These are phyloP conservation scores for Malbranchea zuffiana DNA, from an alignment of 2,329 filamentous ascomycete species.

Conservation along the genomic window DNA sequence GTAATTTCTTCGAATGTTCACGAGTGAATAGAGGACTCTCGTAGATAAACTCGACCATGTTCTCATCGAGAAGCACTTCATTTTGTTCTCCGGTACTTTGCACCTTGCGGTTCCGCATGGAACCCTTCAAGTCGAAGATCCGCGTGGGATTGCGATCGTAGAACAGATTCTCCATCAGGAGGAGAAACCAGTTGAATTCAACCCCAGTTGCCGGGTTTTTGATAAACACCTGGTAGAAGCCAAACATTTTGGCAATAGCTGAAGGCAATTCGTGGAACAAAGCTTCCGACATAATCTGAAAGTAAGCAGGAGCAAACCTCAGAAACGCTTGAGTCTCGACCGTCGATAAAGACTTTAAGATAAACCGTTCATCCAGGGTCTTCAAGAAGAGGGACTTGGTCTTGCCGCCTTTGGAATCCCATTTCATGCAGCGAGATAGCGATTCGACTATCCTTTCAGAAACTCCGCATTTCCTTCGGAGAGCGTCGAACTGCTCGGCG, in stretches of 20 bases:
- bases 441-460: conserved; percentile 92
- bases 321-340: conserved; percentile 91
- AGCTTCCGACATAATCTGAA: conserved; percentile 91
- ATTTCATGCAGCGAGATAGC: conserved; percentile 87
- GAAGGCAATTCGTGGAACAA: conserved; percentile 91
- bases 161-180: conserved; percentile 96
- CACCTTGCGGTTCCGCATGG: conserved; percentile 97
- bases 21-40: conserved; percentile 90
- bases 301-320: conserved; percentile 92
- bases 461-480: conserved; percentile 84
- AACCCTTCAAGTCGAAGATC: conserved; percentile 92
- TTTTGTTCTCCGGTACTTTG: conserved; percentile 91
- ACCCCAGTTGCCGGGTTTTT: conserved; percentile 86
- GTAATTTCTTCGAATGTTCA: conserved; percentile 89
- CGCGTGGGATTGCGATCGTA: conserved; percentile 85
- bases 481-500: conserved; percentile 91
- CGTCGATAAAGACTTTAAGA: conserved; percentile 81
- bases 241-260: conserved; percentile 98
- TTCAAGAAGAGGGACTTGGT: conserved; percentile 96
- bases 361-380: conserved; percentile 85
- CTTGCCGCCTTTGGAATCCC: conserved; percentile 96
- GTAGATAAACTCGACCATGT: conserved; percentile 98
- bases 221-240: conserved; percentile 94
- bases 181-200: conserved; percentile 86
- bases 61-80: conserved; percentile 92